Base-by-base conservation (phyloP, 2,329 filamentous ascomycete species). In the Colletotrichum tropicicola region DNA sequence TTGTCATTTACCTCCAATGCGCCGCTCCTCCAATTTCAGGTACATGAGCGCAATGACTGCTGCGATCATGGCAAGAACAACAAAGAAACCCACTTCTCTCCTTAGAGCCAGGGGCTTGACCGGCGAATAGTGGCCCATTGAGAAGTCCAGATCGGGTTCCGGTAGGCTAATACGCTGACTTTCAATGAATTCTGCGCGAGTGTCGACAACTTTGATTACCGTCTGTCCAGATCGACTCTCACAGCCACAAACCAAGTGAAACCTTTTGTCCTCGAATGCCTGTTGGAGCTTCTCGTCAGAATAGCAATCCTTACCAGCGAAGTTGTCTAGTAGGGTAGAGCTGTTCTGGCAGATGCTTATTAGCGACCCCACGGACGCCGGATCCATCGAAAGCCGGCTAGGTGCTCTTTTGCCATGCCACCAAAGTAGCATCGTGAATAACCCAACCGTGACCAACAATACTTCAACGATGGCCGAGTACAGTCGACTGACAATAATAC, bases 401-500 rank as follows among this genome's bases (percentile, higher is more conserved):
- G 32, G n/a, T 0, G 70, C 68, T 3, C 43, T 39, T 10, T 37
- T 17, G 4, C 17, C 17, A 13, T 54, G 39, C 48, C 43, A 65
- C 37, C 44, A 51, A 0, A 68, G 35, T 2, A 44, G 4, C 0
- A 61, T 15, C 2, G 45, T 30, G 7, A 65, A 53, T 3, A 65
- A 15, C 0, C 49, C 55, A 1, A 67, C 55, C 7, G 58, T 6
- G 12, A 35, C 2, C 10, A 80, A 51, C 0, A 79, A 12, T 0
- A 43, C 63, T 15, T 81, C 79, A 0, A 79, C 68, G 0, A 69
- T 32, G 0, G 71, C 71, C 0, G 78, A 75, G 9, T 78, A 72
- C 0, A 65, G 2, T 2, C 79, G 67, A 47, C 74, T 80, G 4
- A 78, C 77, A 0, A 77, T 51, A 0, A 81, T 70, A 0, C 75